Conservation (phyloP, 441 rosid species). For the Adansonia grandidieri region DNA sequence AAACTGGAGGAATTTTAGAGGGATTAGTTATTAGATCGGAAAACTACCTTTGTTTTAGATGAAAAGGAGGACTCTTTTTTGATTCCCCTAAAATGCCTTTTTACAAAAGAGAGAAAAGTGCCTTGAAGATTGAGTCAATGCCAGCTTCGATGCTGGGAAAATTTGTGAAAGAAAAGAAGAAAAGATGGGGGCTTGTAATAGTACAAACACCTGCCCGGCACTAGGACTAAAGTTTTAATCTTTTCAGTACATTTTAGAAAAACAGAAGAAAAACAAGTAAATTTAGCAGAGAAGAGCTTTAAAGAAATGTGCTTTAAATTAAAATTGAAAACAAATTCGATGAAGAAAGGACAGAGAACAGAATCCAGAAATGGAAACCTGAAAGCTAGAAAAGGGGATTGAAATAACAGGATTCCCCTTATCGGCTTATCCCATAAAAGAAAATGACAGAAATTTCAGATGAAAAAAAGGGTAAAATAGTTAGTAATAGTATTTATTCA, state of each 20-base stretch:
- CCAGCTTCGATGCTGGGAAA: constrained; percentile 27
- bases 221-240: background rate
- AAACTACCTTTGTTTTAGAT: background rate
- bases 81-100: background rate
- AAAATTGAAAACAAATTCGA: constrained; percentile 2
- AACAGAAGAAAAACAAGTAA: background rate
- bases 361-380: constrained; percentile 20
- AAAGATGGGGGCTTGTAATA: background rate
- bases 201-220: background rate
- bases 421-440: constrained; percentile 13
- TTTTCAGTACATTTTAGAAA: background rate
- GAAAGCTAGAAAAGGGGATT: constrained; percentile 26
- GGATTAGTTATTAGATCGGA: background rate
- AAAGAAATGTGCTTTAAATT: background rate
- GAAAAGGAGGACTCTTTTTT: background rate
- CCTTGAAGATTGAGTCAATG: background rate
- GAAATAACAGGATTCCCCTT: constrained; percentile 16
- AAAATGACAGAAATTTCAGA: constrained; percentile 2
- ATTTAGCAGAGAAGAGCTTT: background rate
- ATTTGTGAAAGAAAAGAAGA: background rate
- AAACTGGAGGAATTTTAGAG: background rate
- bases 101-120: background rate
- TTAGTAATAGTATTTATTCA: background rate
- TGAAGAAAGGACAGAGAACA: background rate
- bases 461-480: background rate